Evolutionary conservation across 2,329 filamentous ascomycete genomes (phyloP), one percentile per base, ranked within the genome.

Genomic region (Cladophialophora yegresii): DNA sequence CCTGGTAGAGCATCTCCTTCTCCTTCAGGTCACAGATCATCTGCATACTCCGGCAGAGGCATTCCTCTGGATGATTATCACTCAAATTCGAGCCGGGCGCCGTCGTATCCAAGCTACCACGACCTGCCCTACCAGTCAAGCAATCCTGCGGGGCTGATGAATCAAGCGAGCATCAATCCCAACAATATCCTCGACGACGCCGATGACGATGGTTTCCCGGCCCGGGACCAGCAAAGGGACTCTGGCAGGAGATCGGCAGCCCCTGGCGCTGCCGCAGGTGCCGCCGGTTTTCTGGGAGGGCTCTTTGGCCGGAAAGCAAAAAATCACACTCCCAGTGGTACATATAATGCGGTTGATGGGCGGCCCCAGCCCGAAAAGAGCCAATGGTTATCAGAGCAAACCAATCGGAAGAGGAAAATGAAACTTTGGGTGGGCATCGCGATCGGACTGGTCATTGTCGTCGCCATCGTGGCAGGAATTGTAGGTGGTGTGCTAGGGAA

Each of bases 151-250:
- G 74, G 76, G 57, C 83, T 95, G 64, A 66, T 68, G 64, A 58
- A 64, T 55, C 67, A 69, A 28, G 68, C 68, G 9, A 63, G 62
- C 47, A 68, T 71, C 58, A 88, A 96, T 74, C 92, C 92, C 2
- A 86, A 90, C 72, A 87, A 88, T 13, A 93, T 96, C 68, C 85
- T 85, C 23, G 93, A 96, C 74, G 93, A 97, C 73, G 92, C 91
- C 30, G 93, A 96, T 72, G 93, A 96, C 72, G 93, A 96, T 74
- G 92, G 89, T 1, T 83, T 95, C 58, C 82, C 87, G 84, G 82
- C 87, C 84, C 70, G 78, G 75, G 54, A 73, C 72, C 77, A 75
- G 71, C 79, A 81, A 74, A 82, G 80, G 45, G 80, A 82, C 23
- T 82, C 64, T 50, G 64, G 68, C 58, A 70, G 75, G 8, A 75